Evolutionary conservation across 176 grass and related monocot genomes (phyloP).

Genomic region (Hsuehochloa calcarea): DNA sequence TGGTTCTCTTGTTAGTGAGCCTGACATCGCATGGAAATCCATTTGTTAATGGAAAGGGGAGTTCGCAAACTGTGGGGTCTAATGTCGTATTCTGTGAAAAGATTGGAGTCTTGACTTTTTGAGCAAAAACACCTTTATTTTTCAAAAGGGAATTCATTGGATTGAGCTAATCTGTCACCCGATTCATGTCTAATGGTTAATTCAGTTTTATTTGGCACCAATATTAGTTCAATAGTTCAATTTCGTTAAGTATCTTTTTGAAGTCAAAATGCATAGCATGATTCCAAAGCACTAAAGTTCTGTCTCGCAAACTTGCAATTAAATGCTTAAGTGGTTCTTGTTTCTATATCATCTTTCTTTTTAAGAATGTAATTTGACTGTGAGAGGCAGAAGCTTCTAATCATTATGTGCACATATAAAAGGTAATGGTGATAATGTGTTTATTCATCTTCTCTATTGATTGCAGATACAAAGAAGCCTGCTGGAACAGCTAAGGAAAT

Average conservation of each 20-base stretch:
- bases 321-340: not conserved
- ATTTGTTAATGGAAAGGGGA: slow-evolving; percentile 18
- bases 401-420: not conserved
- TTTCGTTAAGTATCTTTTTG: not conserved
- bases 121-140: not conserved
- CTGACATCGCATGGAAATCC: not conserved
- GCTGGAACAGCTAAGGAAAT: slow-evolving; percentile 83
- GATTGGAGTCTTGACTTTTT: not conserved
- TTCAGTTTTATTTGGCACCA: not conserved
- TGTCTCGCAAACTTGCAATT: not conserved
- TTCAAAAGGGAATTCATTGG: not conserved
- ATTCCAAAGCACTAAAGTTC: not conserved
- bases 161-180: slow-evolving; percentile 20
- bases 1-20: not conserved
- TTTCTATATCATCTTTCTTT: slow-evolving; percentile 4
- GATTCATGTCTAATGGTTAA: not conserved
- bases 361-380: not conserved
- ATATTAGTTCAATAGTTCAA: not conserved
- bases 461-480: slow-evolving; percentile 84
- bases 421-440: not conserved
- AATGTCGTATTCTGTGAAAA: not conserved
- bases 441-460: slow-evolving; percentile 18
- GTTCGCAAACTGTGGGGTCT: not conserved
- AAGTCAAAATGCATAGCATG: not conserved
- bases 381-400: not conserved